phyloP scores from a whole-genome alignment of 1,284 basidiomycete species.

The Entoloma clypeatum region DNA sequence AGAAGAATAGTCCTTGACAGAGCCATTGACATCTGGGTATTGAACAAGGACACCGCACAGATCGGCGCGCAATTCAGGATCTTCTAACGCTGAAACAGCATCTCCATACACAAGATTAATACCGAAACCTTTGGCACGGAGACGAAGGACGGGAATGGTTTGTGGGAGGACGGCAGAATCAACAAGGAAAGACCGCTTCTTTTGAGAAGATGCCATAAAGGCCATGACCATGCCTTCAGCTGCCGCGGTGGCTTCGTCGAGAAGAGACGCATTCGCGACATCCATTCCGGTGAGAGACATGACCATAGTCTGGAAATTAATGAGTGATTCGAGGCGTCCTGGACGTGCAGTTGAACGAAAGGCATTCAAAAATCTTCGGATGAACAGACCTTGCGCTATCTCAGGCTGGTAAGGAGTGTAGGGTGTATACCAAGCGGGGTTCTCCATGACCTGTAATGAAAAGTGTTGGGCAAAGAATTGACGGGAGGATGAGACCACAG shows the following conservation, averaged over 20 bases:
- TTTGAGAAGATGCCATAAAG: constrained; percentile 60
- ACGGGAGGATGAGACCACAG: constrained; percentile 23
- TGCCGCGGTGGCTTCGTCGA: constrained; percentile 91
- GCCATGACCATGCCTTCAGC: constrained; percentile 93
- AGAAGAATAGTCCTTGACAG: constrained; percentile 72
- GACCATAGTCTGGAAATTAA: constrained; percentile 98
- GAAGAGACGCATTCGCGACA: constrained; percentile 89
- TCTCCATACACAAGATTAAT: constrained; percentile 76
- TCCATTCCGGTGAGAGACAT: constrained; percentile 94
- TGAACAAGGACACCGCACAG: constrained; percentile 89
- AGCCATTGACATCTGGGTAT: constrained; percentile 90
- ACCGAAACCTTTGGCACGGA: constrained; percentile 87
- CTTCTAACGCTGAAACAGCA: constrained; percentile 46
- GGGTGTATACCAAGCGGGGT: constrained; percentile 97
- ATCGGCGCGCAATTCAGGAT: constrained; percentile 55
- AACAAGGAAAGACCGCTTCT: constrained; percentile 83
- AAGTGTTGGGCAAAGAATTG: constrained; percentile 8
- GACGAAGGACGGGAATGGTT: constrained; percentile 82
- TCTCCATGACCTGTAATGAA: constrained; percentile 77
- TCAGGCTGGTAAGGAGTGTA: constrained; percentile 96
- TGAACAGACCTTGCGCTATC: constrained; percentile 75
- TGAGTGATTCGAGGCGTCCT: constrained; percentile 93
- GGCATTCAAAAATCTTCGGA: constrained; percentile 13
- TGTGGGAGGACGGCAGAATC: constrained; percentile 82
- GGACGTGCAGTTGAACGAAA: constrained; percentile 17